Evolutionary conservation across 257 asterid genomes (phyloP).

Genomic region (Solanum boliviense): DNA sequence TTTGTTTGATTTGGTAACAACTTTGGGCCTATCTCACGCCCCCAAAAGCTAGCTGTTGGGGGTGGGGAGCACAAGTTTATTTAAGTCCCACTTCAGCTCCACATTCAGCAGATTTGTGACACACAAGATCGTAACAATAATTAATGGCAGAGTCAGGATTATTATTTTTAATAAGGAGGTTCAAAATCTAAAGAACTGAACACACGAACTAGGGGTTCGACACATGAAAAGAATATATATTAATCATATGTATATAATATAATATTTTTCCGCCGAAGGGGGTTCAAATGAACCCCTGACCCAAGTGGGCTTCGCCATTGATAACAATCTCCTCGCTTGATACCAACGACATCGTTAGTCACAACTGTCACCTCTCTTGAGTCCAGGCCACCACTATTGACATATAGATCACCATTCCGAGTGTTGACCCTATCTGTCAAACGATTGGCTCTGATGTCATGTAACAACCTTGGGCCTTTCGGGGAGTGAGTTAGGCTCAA

Average conservation of each 20-base stretch:
- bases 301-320: too few relatives aligned
- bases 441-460: not conserved
- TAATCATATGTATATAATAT: too few relatives aligned
- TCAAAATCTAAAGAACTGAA: too few relatives aligned
- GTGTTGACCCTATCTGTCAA: not conserved
- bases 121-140: not conserved
- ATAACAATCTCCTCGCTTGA: too few relatives aligned
- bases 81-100: not conserved
- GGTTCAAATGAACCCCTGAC: too few relatives aligned
- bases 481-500: not conserved
- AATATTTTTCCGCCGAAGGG: too few relatives aligned
- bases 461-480: not conserved
- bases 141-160: too few relatives aligned
- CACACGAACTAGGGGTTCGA: too few relatives aligned
- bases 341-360: too few relatives aligned
- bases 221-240: too few relatives aligned
- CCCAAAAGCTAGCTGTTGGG: not conserved
- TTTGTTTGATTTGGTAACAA: not conserved
- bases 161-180: too few relatives aligned
- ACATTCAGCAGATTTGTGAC: not conserved
- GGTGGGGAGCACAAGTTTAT: too few relatives aligned
- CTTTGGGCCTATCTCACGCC: not conserved
- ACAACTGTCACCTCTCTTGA: not conserved
- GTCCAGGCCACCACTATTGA: not conserved
- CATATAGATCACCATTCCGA: not conserved